Percentiles rank a stretch among this genome's conserved stretches.
These are phyloP conservation scores for Calonectria leucothoes DNA, from an alignment of 2,329 filamentous ascomycete genomes.

Conservation along the genomic window DNA sequence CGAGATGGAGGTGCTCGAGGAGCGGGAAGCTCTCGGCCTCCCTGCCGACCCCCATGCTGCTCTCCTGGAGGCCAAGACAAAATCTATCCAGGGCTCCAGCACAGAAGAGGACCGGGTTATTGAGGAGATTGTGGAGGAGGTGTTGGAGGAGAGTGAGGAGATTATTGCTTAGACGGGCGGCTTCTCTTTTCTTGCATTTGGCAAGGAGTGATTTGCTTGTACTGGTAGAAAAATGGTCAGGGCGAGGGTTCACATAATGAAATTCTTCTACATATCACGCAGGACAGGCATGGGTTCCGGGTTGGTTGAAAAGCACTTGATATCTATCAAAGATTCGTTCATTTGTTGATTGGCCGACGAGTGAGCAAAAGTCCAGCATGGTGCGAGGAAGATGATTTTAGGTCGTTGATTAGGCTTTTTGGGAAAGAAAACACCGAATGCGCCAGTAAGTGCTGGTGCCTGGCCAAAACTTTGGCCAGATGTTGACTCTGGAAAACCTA, in stretches of 20 bases:
- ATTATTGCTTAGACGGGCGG: slow-evolving; percentile 55
- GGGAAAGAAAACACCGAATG: background rate
- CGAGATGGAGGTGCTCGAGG: slow-evolving; percentile 77
- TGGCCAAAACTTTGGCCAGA: background rate
- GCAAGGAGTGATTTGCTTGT: slow-evolving; percentile 47
- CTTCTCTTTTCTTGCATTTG: slow-evolving; percentile 43
- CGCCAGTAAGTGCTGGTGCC: background rate
- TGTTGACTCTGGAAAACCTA: background rate
- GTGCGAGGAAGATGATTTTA: background rate
- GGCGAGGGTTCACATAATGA: slow-evolving; percentile 50
- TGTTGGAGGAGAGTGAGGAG: slow-evolving; percentile 87
- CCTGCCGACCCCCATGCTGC: slow-evolving; percentile 73
- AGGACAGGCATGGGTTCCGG: slow-evolving; percentile 24
- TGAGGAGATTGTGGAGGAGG: slow-evolving; percentile 91
- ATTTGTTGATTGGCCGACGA: slow-evolving; percentile 2
- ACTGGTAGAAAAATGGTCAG: slow-evolving; percentile 47
- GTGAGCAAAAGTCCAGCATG: background rate
- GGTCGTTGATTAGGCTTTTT: background rate
- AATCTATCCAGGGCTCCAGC: slow-evolving; percentile 61
- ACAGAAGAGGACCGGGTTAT: slow-evolving; percentile 82
- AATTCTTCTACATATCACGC: slow-evolving; percentile 40
- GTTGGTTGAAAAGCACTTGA: slow-evolving; percentile 34
- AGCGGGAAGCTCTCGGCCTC: slow-evolving; percentile 75
- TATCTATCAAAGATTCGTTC: slow-evolving; percentile 8
- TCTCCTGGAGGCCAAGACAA: slow-evolving; percentile 68